Conservation (phyloP, 2,329 filamentous ascomycete genomes). For the Xylaria polymorpha region DNA sequence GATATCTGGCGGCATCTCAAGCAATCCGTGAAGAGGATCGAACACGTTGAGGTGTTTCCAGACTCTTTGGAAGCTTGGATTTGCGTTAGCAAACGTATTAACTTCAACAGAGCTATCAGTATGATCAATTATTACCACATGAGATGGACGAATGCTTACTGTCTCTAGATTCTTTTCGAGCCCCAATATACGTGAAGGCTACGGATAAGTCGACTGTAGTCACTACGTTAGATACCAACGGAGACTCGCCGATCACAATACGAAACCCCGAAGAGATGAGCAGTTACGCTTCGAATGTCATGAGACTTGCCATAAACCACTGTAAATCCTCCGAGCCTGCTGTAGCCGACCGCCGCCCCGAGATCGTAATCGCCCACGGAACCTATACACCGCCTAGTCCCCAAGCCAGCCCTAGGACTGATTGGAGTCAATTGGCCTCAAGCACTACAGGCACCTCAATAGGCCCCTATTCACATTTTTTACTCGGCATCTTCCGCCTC, state of each 20-base stretch:
- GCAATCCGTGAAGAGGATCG: not conserved
- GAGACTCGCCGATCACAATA: not conserved
- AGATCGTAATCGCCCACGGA: slow-evolving; percentile 16
- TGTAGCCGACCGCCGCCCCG: not conserved
- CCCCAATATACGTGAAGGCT: not conserved
- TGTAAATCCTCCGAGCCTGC: not conserved
- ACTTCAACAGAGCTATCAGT: not conserved
- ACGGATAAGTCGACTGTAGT: not conserved
- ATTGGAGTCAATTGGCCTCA: not conserved
- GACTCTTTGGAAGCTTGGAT: slow-evolving; percentile 1
- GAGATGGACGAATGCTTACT: not conserved
- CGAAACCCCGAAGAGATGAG: not conserved
- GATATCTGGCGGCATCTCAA: slow-evolving; percentile 24
- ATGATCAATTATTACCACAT: not conserved
- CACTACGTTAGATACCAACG: not conserved
- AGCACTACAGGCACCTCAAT: not conserved
- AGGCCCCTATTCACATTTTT: no score
- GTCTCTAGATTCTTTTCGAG: not conserved
- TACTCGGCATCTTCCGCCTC: not conserved
- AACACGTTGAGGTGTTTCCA: slow-evolving; percentile 13
- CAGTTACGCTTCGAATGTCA: not conserved
- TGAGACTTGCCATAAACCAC: not conserved
- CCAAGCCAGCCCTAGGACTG: no score
- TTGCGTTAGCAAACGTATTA: not conserved
- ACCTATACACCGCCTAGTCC: not conserved